phyloP scores from a whole-genome alignment of 1,284 basidiomycete species.

The Pascua guehoae region DNA sequence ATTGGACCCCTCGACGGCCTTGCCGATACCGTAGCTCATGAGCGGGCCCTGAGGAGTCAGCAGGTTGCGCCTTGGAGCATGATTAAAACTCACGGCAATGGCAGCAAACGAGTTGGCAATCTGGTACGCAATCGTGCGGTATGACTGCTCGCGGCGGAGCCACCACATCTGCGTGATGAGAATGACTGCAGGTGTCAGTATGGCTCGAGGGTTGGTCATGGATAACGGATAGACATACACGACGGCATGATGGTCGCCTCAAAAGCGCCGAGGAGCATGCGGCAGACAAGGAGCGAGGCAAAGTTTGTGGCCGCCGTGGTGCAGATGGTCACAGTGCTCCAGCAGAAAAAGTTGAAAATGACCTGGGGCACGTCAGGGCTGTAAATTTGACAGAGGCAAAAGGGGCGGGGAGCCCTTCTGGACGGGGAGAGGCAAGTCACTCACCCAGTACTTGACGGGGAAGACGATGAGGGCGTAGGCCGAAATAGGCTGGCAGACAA shows the following conservation, averaged over 20 bases:
- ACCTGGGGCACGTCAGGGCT: slow-evolving; percentile 1
- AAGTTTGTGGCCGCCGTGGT: slow-evolving; percentile 36
- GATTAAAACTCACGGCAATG: slow-evolving; percentile 13
- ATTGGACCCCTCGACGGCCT: slow-evolving; percentile 19
- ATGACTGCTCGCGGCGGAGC: slow-evolving; percentile 36
- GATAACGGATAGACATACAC: slow-evolving; percentile 10
- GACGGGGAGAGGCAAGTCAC: neutral
- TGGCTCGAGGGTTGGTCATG: no score
- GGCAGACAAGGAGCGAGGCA: slow-evolving; percentile 31
- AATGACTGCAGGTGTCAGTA: no score
- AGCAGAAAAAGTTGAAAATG: slow-evolving; percentile 11
- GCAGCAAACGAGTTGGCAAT: slow-evolving; percentile 42
- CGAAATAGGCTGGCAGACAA: slow-evolving; percentile 23
- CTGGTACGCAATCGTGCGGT: slow-evolving; percentile 43
- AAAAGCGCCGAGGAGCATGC: slow-evolving; percentile 33
- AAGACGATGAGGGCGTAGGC: slow-evolving; percentile 26
- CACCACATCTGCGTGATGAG: slow-evolving; percentile 36
- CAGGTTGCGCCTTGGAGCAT: no score
- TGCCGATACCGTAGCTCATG: slow-evolving; percentile 40
- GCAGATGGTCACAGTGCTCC: slow-evolving; percentile 38
- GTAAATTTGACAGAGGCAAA: neutral
- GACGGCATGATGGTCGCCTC: slow-evolving; percentile 28
- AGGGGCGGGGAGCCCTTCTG: no score
- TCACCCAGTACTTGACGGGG: slow-evolving; percentile 21
- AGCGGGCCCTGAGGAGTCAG: slow-evolving; percentile 29